Evolutionary conservation across 768 basidiomycete species (phyloP).

Genomic region (Collybia nuda): DNA sequence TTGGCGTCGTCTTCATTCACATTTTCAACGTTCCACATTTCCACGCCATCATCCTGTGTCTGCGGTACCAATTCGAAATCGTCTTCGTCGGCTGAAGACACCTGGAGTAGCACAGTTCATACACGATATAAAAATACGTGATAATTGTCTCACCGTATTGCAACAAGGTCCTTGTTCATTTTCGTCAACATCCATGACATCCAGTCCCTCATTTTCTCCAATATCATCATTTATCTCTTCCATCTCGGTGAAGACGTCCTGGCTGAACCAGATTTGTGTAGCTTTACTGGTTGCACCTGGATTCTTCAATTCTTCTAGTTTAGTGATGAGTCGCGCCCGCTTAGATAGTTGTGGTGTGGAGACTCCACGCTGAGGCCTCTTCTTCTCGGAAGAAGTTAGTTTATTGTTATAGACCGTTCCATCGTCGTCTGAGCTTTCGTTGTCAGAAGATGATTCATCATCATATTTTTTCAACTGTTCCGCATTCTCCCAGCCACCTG

Average conservation of each 20-base stretch:
- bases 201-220: slow-evolving; percentile 25
- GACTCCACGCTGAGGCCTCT: slow-evolving; percentile 42
- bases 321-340: slow-evolving; percentile 51
- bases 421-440: slow-evolving; percentile 50
- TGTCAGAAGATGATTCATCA: slow-evolving; percentile 47
- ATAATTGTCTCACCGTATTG: slow-evolving; percentile 10
- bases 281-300: slow-evolving; percentile 44
- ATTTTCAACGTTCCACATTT: slow-evolving; percentile 81
- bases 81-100: slow-evolving; percentile 40
- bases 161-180: slow-evolving; percentile 20
- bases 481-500: slow-evolving; percentile 71
- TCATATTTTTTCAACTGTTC: slow-evolving; percentile 55
- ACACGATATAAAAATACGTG: background rate
- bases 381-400: slow-evolving; percentile 23
- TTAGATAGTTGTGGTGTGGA: slow-evolving; percentile 35
- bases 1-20: slow-evolving; percentile 74
- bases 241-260: slow-evolving; percentile 79
- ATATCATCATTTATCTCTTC: slow-evolving; percentile 39
- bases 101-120: background rate
- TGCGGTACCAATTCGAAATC: slow-evolving; percentile 80
- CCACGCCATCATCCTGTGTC: slow-evolving; percentile 56
- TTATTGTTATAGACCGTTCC: slow-evolving; percentile 26
- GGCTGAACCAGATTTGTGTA: slow-evolving; percentile 93
- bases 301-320: slow-evolving; percentile 37
- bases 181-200: slow-evolving; percentile 25